Conservation (phyloP, 169 alveolate genomes). For the Babesia caballi region DNA sequence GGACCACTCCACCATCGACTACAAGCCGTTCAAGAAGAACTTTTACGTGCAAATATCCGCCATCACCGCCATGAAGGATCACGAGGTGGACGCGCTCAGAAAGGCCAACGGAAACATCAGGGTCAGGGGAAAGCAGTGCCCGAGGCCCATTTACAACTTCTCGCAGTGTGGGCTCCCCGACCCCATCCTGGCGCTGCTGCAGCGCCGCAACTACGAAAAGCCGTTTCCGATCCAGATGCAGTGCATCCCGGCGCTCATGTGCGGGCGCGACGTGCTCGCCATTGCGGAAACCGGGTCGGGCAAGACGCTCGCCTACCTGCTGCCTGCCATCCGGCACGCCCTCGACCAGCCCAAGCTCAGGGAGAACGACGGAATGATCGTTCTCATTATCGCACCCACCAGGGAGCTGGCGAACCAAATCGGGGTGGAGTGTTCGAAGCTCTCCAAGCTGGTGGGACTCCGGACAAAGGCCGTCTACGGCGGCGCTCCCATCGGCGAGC, state of each 20-base stretch:
- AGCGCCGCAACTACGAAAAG: slow-evolving; percentile 85
- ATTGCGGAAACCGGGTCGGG: slow-evolving; percentile 99
- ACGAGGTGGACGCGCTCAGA: slow-evolving; percentile 86
- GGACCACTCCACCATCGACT: slow-evolving; percentile 81
- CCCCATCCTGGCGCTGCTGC: slow-evolving; percentile 85
- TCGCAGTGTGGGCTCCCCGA: slow-evolving; percentile 96
- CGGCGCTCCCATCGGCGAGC: slow-evolving; percentile 90
- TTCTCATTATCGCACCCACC: slow-evolving; percentile 89
- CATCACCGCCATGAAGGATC: slow-evolving; percentile 82
- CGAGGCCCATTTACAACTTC: slow-evolving; percentile 92
- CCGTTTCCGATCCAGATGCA: slow-evolving; percentile 98
- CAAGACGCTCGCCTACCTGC: slow-evolving; percentile 95
- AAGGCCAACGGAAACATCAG: slow-evolving; percentile 85
- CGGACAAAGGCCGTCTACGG: slow-evolving; percentile 90
- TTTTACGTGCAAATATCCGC: slow-evolving; percentile 85
- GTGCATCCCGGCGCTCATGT: slow-evolving; percentile 90
- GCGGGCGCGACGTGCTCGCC: slow-evolving; percentile 96
- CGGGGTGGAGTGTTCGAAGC: slow-evolving; percentile 80
- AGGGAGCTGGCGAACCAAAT: slow-evolving; percentile 93
- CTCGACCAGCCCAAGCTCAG: slow-evolving; percentile 81
- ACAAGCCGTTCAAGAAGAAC: slow-evolving; percentile 83
- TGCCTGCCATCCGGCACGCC: slow-evolving; percentile 95
- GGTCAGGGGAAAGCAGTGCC: slow-evolving; percentile 91
- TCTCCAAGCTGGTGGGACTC: slow-evolving; percentile 78
- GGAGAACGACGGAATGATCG: slow-evolving; percentile 90